phyloP scores from a whole-genome alignment of 495 filamentous ascomycete species.

The Xylaria cubensis region DNA sequence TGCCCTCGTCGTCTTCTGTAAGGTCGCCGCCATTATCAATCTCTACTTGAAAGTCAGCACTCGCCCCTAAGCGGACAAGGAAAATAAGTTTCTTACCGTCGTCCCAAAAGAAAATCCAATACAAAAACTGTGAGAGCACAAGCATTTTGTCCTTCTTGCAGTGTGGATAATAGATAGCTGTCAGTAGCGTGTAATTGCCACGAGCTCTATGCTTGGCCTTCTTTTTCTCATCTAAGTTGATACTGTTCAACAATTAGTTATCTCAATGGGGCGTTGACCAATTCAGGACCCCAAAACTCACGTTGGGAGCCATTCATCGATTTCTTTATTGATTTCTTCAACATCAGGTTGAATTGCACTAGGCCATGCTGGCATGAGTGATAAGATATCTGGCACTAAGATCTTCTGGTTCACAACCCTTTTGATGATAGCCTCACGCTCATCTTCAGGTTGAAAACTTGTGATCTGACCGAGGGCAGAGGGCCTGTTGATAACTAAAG shows the following conservation, averaged over 20 bases:
- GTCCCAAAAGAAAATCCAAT: conserved; percentile 43
- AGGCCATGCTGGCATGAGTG: conserved; percentile 39
- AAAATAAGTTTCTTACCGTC: conserved; percentile 28
- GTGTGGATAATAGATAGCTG: conserved; percentile 37
- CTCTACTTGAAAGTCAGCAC: conserved; percentile 28
- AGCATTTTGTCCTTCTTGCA: conserved; percentile 39
- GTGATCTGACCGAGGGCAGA: neutral
- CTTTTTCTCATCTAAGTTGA: conserved; percentile 37
- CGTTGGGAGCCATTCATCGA: conserved; percentile 39
- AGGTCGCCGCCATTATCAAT: conserved; percentile 41
- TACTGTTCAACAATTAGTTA: conserved; percentile 21
- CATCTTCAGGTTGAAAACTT: conserved; percentile 19
- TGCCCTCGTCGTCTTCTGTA: conserved; percentile 35
- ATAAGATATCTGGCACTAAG: conserved; percentile 35
- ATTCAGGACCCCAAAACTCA: conserved; percentile 17
- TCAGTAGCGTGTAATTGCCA: conserved; percentile 36
- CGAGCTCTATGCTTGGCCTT: conserved; percentile 39
- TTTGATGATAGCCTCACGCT: conserved; percentile 35
- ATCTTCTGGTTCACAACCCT: conserved; percentile 37
- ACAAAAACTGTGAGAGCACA: conserved; percentile 34
- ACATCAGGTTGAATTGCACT: conserved; percentile 36
- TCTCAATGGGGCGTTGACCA: neutral
- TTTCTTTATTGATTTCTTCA: conserved; percentile 34
- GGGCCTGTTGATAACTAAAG: conserved; percentile 28
- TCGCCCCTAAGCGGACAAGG: neutral